These are phyloP conservation scores for Petrea volubilis DNA, from an alignment of 257 asterid species.

Conservation along the genomic window DNA sequence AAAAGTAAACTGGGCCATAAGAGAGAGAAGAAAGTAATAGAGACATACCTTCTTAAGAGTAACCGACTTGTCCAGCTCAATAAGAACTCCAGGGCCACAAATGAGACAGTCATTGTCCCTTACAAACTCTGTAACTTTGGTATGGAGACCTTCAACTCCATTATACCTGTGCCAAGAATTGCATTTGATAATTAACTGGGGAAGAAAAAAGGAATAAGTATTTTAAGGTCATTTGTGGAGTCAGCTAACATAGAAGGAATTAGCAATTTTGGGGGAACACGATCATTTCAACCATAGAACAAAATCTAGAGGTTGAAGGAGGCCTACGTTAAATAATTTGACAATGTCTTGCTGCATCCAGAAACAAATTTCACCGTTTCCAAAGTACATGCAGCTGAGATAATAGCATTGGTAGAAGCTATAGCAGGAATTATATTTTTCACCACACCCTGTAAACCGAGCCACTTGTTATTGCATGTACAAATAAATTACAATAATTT, in stretches of 20 bases:
- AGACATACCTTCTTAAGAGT: constrained; percentile 70
- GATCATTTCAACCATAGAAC: constrained; percentile 12
- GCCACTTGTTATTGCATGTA: constrained; percentile 12
- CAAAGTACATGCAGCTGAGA: constrained; percentile 96
- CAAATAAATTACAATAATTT: not conserved
- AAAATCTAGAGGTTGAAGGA: not conserved
- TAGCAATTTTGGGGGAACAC: not conserved
- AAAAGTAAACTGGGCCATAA: not conserved
- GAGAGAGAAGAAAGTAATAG: constrained; percentile 14
- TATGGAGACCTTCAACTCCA: constrained; percentile 97
- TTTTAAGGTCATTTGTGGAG: not conserved
- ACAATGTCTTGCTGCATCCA: constrained; percentile 87
- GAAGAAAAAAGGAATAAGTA: not conserved
- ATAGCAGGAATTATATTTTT: constrained; percentile 98
- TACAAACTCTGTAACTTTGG: constrained; percentile 85
- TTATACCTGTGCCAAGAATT: constrained; percentile 56
- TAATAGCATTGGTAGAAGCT: constrained; percentile 96
- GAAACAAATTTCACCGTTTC: constrained; percentile 94
- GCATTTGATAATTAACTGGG: not conserved
- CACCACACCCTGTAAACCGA: constrained; percentile 82
- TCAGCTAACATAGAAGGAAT: not conserved
- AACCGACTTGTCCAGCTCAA: constrained; percentile 77
- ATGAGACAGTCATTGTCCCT: constrained; percentile 85
- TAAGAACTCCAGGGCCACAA: constrained; percentile 98
- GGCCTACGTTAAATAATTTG: constrained; percentile 85